These are phyloP conservation scores for Panellus pusillus DNA, from an alignment of 768 basidiomycete genomes.

Conservation along the genomic window DNA sequence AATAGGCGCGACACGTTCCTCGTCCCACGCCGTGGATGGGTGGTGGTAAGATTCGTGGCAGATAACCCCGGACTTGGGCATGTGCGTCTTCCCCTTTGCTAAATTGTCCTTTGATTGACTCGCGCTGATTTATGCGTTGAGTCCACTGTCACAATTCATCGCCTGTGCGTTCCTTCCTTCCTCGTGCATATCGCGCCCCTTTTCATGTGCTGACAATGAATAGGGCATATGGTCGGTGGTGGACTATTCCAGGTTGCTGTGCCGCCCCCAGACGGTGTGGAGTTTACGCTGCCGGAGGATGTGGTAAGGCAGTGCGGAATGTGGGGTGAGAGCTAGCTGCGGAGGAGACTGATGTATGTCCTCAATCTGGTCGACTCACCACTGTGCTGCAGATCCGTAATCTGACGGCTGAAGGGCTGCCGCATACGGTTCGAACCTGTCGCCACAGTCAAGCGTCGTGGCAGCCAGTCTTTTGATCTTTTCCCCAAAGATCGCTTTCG, in stretches of 20 bases:
- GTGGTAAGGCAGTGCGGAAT: slow-evolving; percentile 8
- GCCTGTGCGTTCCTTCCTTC: slow-evolving; percentile 6
- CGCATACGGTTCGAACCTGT: too few species aligned
- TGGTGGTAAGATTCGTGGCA: slow-evolving; percentile 16
- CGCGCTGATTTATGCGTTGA: not conserved
- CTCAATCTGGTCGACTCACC: too few species aligned
- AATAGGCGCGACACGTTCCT: slow-evolving; percentile 18
- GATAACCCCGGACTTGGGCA: slow-evolving; percentile 20
- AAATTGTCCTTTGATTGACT: not conserved
- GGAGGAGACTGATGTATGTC: too few species aligned
- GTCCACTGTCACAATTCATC: slow-evolving; percentile 22
- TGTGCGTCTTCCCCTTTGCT: slow-evolving; percentile 6
- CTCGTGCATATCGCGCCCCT: not conserved
- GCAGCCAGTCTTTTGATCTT: too few species aligned
- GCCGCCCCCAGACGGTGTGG: not conserved
- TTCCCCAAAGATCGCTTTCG: too few species aligned
- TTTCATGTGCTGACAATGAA: too few species aligned
- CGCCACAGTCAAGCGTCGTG: too few species aligned
- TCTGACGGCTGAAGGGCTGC: too few species aligned
- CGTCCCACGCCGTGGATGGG: slow-evolving; percentile 14
- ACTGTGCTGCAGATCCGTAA: too few species aligned
- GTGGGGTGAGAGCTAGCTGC: not conserved
- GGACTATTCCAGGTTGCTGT: slow-evolving; percentile 20
- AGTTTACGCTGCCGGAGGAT: slow-evolving; percentile 4
- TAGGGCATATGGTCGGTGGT: slow-evolving; percentile 21